These are phyloP conservation scores for Phellinidium pouzarii DNA, from an alignment of 1,284 basidiomycete genomes.

Conservation along the genomic window DNA sequence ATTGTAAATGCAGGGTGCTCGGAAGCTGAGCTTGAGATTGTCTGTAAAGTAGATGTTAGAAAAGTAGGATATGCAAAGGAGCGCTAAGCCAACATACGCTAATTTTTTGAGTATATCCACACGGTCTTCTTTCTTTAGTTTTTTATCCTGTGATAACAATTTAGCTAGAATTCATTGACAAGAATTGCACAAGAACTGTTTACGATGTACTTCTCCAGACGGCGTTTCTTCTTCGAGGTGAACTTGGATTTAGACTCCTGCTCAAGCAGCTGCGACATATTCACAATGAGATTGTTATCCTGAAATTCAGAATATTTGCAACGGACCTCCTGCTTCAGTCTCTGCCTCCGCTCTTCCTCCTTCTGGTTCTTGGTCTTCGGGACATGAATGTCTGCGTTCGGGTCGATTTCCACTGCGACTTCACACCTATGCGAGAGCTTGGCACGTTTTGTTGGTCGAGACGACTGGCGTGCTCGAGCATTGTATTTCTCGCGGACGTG, in stretches of 20 bases:
- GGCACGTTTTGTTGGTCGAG: constrained; percentile 46
- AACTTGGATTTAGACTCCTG: constrained; percentile 65
- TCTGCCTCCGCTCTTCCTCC: constrained; percentile 53
- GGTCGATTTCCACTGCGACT: constrained; percentile 30
- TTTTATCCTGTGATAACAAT: constrained; percentile 57
- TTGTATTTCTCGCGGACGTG: constrained; percentile 41
- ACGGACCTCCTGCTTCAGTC: constrained; percentile 56
- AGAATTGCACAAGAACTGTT: constrained; percentile 22
- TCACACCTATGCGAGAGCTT: constrained; percentile 20
- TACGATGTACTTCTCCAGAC: constrained; percentile 81
- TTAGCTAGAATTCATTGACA: constrained; percentile 1
- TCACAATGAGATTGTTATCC: background rate
- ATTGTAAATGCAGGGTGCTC: constrained; percentile 52
- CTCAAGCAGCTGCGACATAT: constrained; percentile 33
- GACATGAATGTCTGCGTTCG: constrained; percentile 54
- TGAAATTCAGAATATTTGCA: background rate
- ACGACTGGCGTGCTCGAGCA: constrained; percentile 56
- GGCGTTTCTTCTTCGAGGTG: constrained; percentile 72
- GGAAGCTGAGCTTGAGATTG: constrained; percentile 66
- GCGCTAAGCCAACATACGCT: constrained; percentile 44
- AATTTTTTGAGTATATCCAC: constrained; percentile 67
- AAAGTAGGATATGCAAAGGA: constrained; percentile 22
- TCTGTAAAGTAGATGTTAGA: constrained; percentile 40
- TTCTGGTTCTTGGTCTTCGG: constrained; percentile 57
- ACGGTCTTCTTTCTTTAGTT: constrained; percentile 80